These are phyloP conservation scores for Yamadazyma kanchanaburiensis DNA, from an alignment of 1,139 yeast species.

Conservation along the genomic window DNA sequence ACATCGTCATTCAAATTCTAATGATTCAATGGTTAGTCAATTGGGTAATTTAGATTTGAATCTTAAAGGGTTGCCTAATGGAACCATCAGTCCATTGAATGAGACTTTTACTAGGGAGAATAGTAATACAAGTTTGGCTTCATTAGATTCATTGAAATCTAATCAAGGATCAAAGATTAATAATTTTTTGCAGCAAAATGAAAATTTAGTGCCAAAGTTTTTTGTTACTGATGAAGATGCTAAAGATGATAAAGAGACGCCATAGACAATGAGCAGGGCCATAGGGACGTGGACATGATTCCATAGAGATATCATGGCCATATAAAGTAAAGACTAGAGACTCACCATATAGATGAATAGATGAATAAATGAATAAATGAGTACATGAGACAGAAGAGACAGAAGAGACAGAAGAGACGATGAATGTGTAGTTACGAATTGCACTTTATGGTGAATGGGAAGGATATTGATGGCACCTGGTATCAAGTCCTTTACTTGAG, in stretches of 20 bases:
- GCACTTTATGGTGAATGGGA: too few species aligned
- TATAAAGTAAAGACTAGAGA: neutral
- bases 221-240: slow-evolving; percentile 15
- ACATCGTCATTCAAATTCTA: slow-evolving; percentile 5
- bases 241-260: slow-evolving; percentile 1
- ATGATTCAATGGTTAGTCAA: slow-evolving; percentile 4
- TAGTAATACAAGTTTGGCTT: slow-evolving; percentile 6
- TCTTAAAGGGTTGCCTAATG: slow-evolving; percentile 2
- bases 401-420: too few species aligned
- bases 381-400: too few species aligned
- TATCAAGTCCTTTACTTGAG: too few species aligned
- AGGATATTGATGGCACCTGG: too few species aligned
- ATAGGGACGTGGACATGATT: neutral
- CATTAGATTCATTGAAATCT: slow-evolving; percentile 11
- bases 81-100: neutral
- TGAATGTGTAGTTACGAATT: too few species aligned
- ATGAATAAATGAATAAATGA: too few species aligned
- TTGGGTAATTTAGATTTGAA: slow-evolving; percentile 5
- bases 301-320: neutral
- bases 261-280: neutral
- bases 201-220: slow-evolving; percentile 13
- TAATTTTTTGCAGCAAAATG: slow-evolving; percentile 14
- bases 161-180: slow-evolving; percentile 9
- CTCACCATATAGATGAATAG: too few species aligned
- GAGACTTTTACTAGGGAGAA: neutral